Percentiles rank a stretch among this genome's conserved stretches.
Conservation (phyloP, 2,329 filamentous ascomycete species). For the Botryotinia globosa region DNA sequence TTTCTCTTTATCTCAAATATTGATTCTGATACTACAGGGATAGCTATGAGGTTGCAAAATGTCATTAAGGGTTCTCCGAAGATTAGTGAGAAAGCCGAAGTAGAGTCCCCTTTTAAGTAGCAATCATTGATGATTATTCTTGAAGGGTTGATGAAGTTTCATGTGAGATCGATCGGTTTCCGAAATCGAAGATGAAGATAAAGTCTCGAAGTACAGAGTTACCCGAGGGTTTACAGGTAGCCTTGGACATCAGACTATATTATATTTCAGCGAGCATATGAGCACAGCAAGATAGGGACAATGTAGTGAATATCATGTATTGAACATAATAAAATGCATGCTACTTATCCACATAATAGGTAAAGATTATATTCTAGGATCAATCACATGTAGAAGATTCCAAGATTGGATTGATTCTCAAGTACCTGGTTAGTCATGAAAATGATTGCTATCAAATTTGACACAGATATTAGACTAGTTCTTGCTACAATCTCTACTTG, state of each 20-base stretch:
- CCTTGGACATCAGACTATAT: background rate
- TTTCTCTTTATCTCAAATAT: no score
- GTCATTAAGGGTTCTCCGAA: no score
- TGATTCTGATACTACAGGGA: no score
- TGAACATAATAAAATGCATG: background rate
- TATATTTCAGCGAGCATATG: no score
- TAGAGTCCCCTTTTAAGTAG: background rate
- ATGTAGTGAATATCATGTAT: background rate
- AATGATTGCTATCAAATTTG: background rate
- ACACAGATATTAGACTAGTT: background rate
- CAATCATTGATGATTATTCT: no score
- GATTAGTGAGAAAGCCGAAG: no score
- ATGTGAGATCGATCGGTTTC: background rate
- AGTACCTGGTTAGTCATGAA: background rate
- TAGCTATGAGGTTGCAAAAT: background rate
- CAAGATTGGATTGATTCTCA: fast-evolving
- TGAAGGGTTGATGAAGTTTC: background rate
- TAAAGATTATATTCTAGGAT: background rate
- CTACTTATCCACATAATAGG: background rate
- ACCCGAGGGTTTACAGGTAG: background rate
- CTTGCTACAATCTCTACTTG: no score
- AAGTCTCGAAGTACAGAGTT: background rate
- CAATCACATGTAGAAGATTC: background rate
- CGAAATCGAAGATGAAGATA: no score
- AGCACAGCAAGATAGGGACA: no score